Evolutionary conservation across 208 protist species (phyloP).

Genomic region (Jaenimonas drosophilae): DNA sequence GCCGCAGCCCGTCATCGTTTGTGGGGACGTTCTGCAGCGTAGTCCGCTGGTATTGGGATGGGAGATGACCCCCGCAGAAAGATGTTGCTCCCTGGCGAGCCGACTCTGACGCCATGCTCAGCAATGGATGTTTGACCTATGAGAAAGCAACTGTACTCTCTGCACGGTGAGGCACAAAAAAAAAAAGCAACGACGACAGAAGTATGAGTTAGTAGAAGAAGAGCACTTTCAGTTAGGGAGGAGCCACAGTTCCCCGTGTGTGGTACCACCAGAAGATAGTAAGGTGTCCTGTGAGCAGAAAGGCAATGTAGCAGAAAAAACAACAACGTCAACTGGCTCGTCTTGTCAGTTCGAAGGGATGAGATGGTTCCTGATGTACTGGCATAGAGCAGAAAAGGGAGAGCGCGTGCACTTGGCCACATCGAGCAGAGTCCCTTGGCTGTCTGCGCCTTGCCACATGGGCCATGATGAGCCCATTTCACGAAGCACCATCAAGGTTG

Average conservation of each 20-base stretch:
- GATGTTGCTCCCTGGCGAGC: neutral
- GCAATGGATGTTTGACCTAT: constrained; percentile 9
- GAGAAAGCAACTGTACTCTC: constrained; percentile 5
- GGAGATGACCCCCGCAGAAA: neutral
- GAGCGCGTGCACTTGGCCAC: constrained; percentile 10
- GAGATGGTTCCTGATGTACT: neutral
- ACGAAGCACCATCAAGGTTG: constrained; percentile 19
- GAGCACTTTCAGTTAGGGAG: too few species aligned
- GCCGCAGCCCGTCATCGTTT: constrained; percentile 41
- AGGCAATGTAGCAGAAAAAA: neutral
- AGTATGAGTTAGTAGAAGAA: constrained; percentile 4
- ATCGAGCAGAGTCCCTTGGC: constrained; percentile 14
- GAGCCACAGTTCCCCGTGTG: too few species aligned
- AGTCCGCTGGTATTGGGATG: neutral
- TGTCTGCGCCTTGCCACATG: constrained; percentile 7
- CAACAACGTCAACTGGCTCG: neutral
- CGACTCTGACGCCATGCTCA: constrained; percentile 2
- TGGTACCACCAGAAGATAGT: too few species aligned
- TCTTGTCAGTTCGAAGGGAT: neutral
- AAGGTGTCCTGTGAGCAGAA: too few species aligned
- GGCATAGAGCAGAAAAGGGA: constrained; percentile 8
- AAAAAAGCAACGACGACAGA: constrained; percentile 4
- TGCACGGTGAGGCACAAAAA: neutral
- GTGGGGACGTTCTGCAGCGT: constrained; percentile 23
- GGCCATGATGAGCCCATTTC: constrained; percentile 35